Base-by-base conservation (phyloP, 2,329 filamentous ascomycete genomes). In the Paraconiothyrium sp. region DNA sequence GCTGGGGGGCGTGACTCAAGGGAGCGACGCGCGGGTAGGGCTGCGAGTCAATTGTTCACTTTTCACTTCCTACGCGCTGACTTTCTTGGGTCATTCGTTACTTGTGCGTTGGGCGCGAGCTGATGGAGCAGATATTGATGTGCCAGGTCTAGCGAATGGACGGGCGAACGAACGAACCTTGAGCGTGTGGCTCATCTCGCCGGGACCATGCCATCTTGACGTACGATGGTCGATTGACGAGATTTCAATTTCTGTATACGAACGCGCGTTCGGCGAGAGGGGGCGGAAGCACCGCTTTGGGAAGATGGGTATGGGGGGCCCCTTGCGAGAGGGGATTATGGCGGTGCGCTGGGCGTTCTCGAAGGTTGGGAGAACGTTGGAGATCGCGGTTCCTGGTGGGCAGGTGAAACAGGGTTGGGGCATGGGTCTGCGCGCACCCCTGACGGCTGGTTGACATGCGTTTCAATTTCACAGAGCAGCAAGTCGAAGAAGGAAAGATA, bases 331-430 rank as follows among this genome's bases (percentile, higher is more conserved):
- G 9, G 35, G 35, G 35, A 43, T 30, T 16, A 54, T 30, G 37
- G 39, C 4, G 37, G 37, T 2, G 14, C 30, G 51, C 39, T 54
- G 35, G 37, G 52, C 27, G 52, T 44, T 55, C 52, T 44, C 20
- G 51, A 54, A 54, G 51, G 24, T 43, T 43, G 24, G 24, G 34
- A 30, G 50, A 54, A 54, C 10, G 22, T 54, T 55, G 52, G 30
- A 34, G 39, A 46, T 46, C 27, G 22, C 24, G 52, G 30, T 55
- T 46, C 37, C 39, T 32, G 24, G 24, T 20, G 24, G 52, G 27
- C 20, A 34, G 24, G 46, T 34, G 39, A 43, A 55, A 44, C 52
- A 46, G 14, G 37, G 35, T 30, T n/a, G 22, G 32, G 50, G 39
- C 51, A 54, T 54, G 51, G 52, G 22, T 43, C 39, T 37, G n/a